Percentiles rank a stretch among this genome's conserved stretches.
phyloP scores from a whole-genome alignment of 495 filamentous ascomycete genomes.

The Penicillium antarcticum region DNA sequence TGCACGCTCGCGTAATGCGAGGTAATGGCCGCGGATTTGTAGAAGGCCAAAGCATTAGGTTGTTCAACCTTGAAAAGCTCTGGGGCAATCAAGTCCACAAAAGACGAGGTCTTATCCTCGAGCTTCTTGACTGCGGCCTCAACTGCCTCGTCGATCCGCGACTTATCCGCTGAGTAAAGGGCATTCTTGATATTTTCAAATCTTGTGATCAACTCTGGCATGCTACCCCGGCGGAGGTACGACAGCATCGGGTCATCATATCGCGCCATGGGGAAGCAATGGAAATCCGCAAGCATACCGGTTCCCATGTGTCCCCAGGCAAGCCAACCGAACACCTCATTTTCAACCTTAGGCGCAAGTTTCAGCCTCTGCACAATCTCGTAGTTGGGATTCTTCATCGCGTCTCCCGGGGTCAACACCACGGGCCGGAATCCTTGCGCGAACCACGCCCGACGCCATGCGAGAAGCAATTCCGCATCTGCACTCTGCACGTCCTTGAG shows the following conservation, averaged over 20 bases:
- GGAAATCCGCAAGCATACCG: constrained; percentile 75
- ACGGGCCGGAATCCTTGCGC: constrained; percentile 86
- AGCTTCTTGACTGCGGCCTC: constrained; percentile 60
- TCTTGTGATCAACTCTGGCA: constrained; percentile 61
- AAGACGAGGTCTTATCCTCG: constrained; percentile 48
- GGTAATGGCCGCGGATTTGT: constrained; percentile 59
- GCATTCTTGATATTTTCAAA: constrained; percentile 71
- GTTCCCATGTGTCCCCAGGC: constrained; percentile 94
- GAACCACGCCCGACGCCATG: constrained; percentile 94
- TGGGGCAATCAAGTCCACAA: constrained; percentile 54
- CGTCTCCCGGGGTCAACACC: constrained; percentile 76
- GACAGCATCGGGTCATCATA: constrained; percentile 69
- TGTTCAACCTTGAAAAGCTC: constrained; percentile 64
- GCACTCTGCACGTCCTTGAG: constrained; percentile 59
- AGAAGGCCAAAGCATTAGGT: constrained; percentile 71
- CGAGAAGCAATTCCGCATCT: constrained; percentile 74
- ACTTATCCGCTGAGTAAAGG: constrained; percentile 70
- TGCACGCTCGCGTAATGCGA: constrained; percentile 62
- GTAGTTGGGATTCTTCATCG: constrained; percentile 80
- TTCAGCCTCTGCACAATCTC: constrained; percentile 55
- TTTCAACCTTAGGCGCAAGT: constrained; percentile 54
- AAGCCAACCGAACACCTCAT: constrained; percentile 78
- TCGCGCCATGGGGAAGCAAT: constrained; percentile 80
- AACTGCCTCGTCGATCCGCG: constrained; percentile 62
- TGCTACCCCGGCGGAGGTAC: constrained; percentile 70